A percentile compares a stretch with the other conserved stretches of the same genome.
Conservation (phyloP, 129 eudicot genomes). For the Solidago caesia region DNA sequence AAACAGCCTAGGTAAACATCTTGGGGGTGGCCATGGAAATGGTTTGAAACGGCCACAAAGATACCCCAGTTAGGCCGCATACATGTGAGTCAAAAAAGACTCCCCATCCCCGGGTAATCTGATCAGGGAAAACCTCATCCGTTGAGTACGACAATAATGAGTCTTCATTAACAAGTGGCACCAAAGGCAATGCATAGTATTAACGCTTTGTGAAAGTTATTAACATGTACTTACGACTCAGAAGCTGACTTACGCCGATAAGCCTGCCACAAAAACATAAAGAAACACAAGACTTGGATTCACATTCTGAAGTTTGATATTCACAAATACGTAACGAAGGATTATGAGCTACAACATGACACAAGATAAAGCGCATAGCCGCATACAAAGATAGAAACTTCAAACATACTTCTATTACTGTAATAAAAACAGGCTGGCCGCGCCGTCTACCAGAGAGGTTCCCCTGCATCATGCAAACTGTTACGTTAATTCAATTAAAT, state of each 20-base stretch:
- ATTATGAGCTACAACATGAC: not conserved
- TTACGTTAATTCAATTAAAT: not conserved
- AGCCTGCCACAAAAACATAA: conserved; percentile 48
- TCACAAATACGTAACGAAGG: not conserved
- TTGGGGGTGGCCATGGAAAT: too few relatives aligned
- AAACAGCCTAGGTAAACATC: too few relatives aligned
- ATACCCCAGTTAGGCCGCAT: too few relatives aligned
- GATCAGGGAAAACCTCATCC: too few relatives aligned
- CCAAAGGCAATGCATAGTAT: not conserved
- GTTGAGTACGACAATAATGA: too few relatives aligned
- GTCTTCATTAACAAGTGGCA: too few relatives aligned
- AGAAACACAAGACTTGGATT: conserved; percentile 11
- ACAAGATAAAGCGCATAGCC: not conserved
- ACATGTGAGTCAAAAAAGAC: not conserved
- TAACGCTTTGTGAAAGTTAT: conserved; percentile 19
- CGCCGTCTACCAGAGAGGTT: conserved; percentile 65
- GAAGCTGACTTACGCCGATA: conserved; percentile 67
- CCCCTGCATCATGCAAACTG: conserved; percentile 49
- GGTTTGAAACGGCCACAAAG: too few relatives aligned
- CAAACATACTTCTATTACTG: conserved; percentile 67
- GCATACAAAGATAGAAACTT: too few relatives aligned
- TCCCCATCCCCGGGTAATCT: too few relatives aligned
- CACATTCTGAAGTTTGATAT: not conserved
- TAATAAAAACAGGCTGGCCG: conserved; percentile 67
- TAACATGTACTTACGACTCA: conserved; percentile 55